These are phyloP conservation scores for Waltiozyma sp. DNA, from an alignment of 1,139 yeast species.

Conservation along the genomic window DNA sequence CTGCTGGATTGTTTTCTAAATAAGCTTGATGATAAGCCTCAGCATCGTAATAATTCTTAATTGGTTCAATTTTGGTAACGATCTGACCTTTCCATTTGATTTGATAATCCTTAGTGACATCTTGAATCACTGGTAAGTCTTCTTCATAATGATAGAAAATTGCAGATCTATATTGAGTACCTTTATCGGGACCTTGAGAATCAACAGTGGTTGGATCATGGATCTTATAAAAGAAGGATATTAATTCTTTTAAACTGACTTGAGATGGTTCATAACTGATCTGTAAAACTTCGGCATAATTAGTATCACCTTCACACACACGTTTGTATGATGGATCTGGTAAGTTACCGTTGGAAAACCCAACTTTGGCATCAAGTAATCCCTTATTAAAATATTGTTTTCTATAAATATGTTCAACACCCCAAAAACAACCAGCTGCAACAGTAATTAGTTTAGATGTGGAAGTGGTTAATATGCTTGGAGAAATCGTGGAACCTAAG, in stretches of 20 bases:
- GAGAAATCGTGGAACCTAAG: constrained; percentile 8
- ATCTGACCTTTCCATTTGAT: constrained; percentile 44
- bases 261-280: constrained; percentile 65
- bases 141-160: constrained; percentile 50
- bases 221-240: constrained; percentile 73
- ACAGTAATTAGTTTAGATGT: constrained; percentile 44
- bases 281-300: constrained; percentile 69
- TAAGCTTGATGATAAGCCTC: constrained; percentile 89
- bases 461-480: constrained; percentile 26
- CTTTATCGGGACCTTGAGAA: constrained; percentile 67
- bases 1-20: constrained; percentile 65
- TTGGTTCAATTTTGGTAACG: constrained; percentile 60
- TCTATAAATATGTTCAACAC: constrained; percentile 74
- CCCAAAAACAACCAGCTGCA: constrained; percentile 94
- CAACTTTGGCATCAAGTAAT: constrained; percentile 68
- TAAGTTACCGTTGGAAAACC: constrained; percentile 69
- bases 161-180: constrained; percentile 74
- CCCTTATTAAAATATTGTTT: constrained; percentile 55
- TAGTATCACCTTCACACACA: constrained; percentile 68
- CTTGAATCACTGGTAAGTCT: constrained; percentile 32
- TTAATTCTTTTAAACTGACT: constrained; percentile 47
- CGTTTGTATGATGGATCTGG: constrained; percentile 56
- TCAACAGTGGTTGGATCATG: constrained; percentile 67
- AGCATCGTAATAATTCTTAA: constrained; percentile 73
- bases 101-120: constrained; percentile 33